Conservation (phyloP, 441 rosid species). For the Oxalis stricta region DNA sequence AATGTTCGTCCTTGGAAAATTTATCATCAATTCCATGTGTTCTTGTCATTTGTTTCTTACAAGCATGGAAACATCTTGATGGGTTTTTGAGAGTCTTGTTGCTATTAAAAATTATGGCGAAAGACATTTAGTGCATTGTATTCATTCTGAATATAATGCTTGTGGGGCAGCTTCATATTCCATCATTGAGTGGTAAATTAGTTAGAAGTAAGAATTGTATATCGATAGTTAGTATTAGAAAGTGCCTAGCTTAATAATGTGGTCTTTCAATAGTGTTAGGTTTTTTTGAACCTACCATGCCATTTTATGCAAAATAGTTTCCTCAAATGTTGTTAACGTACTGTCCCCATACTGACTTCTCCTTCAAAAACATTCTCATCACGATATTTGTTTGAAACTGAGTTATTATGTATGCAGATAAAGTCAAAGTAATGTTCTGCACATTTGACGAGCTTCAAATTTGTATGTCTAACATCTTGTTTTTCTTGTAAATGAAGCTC, state of each 20-base stretch:
- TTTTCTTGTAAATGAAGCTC: slow-evolving; percentile 31
- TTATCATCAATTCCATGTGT: neutral
- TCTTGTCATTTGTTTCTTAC: neutral
- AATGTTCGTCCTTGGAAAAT: neutral
- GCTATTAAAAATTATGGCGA: neutral
- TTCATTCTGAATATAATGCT: neutral
- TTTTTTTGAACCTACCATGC: no score
- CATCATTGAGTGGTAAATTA: neutral
- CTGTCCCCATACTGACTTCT: neutral
- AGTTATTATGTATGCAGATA: no score
- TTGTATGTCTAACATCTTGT: neutral
- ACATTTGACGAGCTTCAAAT: slow-evolving; percentile 1
- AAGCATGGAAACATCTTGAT: neutral
- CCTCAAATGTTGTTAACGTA: no score
- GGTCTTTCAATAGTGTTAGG: no score
- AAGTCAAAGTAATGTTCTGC: no score
- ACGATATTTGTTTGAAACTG: neutral
- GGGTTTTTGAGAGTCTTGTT: neutral
- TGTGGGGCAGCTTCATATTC: neutral
- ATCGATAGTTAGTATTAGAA: neutral
- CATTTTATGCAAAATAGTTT: no score
- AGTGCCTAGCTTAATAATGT: neutral
- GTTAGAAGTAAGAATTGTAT: neutral
- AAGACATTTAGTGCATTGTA: neutral
- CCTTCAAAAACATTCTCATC: neutral